Evolutionary conservation across 2,329 filamentous ascomycete species (phyloP), one percentile per base, ranked within the genome.

Genomic region (Graphilbum fragrans): DNA sequence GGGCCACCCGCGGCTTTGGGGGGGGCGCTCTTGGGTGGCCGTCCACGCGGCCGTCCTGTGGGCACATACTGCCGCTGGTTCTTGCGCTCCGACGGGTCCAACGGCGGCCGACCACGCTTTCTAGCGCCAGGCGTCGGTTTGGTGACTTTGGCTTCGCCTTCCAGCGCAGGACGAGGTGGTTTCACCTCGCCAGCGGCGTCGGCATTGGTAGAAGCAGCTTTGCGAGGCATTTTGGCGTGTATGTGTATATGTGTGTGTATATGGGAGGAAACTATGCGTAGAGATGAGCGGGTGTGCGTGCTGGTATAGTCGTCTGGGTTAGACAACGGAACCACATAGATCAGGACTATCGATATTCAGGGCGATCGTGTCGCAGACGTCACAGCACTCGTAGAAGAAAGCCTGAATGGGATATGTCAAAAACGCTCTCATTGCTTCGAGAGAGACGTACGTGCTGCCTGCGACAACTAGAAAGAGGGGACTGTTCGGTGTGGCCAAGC

Each of bases 71-170:
- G 40, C n/a, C 6, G 12, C 45, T 46, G 42, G 4, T 45, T 47
- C 47, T 50, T 49, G 44, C 49, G 49, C 46, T 45, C 42, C 3
- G 45, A 22, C 29, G 49, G 49, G 40, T 52, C 50, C 47, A 50
- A 45, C 33, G 45, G 46, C 8, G 51, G 51, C 7, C 51, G 50
- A 31, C 51, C 51, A 20, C 51, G 51, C 41, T 47, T 47, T 38
- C 45, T 46, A 3, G 44, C 42, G 34, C 47, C 45, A 34, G 43
- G 41, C 33, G 40, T 41, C 4, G 48, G 32, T 44, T 50, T 50
- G 36, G 44, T 47, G 14, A 51, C 41, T 41, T 48, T 48, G 35
- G 51, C 51, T 12, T 40, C 42, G 35, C 44, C 45, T 37, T 52
- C 50, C 35, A 36, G 42, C 17, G 49, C 41, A n/a, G 49, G 44